A percentile compares a stretch with the other conserved stretches of the same genome.
These are phyloP conservation scores for Mariannaea sp. DNA, from an alignment of 2,329 filamentous ascomycete species.

Conservation along the genomic window DNA sequence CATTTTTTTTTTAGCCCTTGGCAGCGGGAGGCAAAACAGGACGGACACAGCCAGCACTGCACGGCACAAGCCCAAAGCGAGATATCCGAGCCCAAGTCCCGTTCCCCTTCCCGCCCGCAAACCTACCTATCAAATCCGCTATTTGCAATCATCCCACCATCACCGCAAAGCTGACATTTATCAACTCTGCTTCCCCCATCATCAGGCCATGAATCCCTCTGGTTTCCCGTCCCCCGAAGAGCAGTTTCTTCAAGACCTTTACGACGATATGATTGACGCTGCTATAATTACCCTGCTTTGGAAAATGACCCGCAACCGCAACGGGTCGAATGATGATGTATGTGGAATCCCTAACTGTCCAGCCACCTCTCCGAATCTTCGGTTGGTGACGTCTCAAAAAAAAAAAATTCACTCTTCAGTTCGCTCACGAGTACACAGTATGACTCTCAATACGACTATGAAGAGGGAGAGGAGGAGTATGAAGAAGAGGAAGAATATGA, in stretches of 20 bases:
- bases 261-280: conserved; percentile 14
- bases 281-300: conserved; percentile 23
- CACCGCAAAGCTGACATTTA: not conserved
- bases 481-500: not conserved
- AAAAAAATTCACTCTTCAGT: too few relatives aligned
- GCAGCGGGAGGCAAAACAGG: not conserved
- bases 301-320: conserved; percentile 3
- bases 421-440: conserved; percentile 24
- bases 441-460: conserved; percentile 26
- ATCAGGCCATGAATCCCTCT: not conserved
- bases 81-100: not conserved
- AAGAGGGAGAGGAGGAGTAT: conserved; percentile 10
- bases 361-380: not conserved
- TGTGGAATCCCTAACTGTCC: not conserved
- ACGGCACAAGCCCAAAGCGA: conserved; percentile 1
- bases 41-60: too few relatives aligned
- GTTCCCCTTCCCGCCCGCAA: not conserved
- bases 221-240: conserved; percentile 5
- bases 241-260: conserved; percentile 19
- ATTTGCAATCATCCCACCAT: conserved; percentile 7
- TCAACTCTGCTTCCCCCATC: too few relatives aligned
- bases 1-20: not conserved
- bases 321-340: conserved; percentile 25
- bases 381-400: too few relatives aligned
- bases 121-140: not conserved